A percentile compares a stretch with the other conserved stretches of the same genome.
These are phyloP conservation scores for Beta corolliflora DNA, from an alignment of 179 eudicot genomes.

Conservation along the genomic window DNA sequence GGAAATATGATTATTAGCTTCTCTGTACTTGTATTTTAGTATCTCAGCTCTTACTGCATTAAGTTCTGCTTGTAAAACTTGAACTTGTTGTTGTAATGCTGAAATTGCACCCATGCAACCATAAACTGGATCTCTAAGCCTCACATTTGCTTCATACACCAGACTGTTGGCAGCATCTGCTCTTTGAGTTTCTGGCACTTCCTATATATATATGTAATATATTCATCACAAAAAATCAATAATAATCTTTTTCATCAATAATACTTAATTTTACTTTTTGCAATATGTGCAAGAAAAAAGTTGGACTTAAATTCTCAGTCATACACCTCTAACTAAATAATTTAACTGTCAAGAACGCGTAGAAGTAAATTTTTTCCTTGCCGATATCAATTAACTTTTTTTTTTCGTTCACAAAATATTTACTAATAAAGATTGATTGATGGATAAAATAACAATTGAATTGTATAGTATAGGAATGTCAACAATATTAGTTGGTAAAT, in stretches of 20 bases:
- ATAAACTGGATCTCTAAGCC: slow-evolving; percentile 80
- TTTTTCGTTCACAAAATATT: no score
- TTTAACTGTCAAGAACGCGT: no score
- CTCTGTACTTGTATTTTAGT: slow-evolving; percentile 56
- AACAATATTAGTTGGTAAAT: no score
- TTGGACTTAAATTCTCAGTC: no score
- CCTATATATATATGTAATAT: slow-evolving; percentile 34
- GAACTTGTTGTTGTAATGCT: slow-evolving; percentile 71
- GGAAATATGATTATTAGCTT: slow-evolving; percentile 24
- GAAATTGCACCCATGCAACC: slow-evolving; percentile 96
- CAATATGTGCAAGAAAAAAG: no score
- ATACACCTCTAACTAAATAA: no score
- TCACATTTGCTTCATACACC: slow-evolving; percentile 80
- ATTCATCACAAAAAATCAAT: neutral
- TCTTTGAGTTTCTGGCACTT: slow-evolving; percentile 73
- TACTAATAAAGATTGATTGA: no score
- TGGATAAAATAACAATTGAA: no score
- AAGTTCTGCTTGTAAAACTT: slow-evolving; percentile 66
- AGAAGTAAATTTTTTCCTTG: no score
- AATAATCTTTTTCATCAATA: neutral
- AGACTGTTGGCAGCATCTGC: slow-evolving; percentile 85
- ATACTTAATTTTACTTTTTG: no score
- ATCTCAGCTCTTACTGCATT: slow-evolving; percentile 59
- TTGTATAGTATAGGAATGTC: no score
- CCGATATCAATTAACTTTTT: no score